Base-by-base conservation (phyloP, 2,329 filamentous ascomycete species). In the Sclerotinia borealis region DNA sequence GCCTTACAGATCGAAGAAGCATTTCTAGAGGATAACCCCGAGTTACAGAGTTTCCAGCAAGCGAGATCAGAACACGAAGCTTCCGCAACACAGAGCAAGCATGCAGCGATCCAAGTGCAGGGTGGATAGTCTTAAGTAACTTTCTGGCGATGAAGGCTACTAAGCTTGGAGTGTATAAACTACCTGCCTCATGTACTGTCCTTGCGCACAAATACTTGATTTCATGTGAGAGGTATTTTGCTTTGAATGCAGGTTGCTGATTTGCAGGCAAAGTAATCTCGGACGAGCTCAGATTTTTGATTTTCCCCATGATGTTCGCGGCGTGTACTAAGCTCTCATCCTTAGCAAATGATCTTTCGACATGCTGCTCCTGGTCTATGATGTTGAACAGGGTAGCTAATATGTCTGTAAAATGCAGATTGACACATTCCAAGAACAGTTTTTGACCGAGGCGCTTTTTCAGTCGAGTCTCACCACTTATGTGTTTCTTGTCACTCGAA, bases 1-100 rank as follows among this genome's bases (percentile, higher is more conserved):
- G 86, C 11, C 89, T 83, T 25, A 96, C 80, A 1, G 90, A 88
- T 70, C 92, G 90, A 1, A 99, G 80, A 0, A 96, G 81, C 90
- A 97, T 95, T 75, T 99, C 91, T 17, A 97, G 75, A 13, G 92
- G 90, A 72, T 98, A 98, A 0, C 89, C 90, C 47, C 85, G 79
- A 29, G 89, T 80, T n/a, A 90, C 90, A 58, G 87, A 81, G 0
- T 84, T 75, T 0, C 92, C 92, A 31, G 92, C 89, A 51, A 98
- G 78, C 64, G 86, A 89, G 31, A 98, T 82, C 19, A 98, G 77
- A 10, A 97, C 84, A 39, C 92, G 84, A 52, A 98, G 82, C 73
- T 96, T 96, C 45, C 93, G 87, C 59, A 99, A 82, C 4, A 96
- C 86, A 1, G 92, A 89, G 73, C 92, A 95, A 43, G 91, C 89